A percentile compares a stretch with the other conserved stretches of the same genome.
Evolutionary conservation across 306 rosid species (phyloP).

Genomic region (Sphenostylis stenocarpa): DNA sequence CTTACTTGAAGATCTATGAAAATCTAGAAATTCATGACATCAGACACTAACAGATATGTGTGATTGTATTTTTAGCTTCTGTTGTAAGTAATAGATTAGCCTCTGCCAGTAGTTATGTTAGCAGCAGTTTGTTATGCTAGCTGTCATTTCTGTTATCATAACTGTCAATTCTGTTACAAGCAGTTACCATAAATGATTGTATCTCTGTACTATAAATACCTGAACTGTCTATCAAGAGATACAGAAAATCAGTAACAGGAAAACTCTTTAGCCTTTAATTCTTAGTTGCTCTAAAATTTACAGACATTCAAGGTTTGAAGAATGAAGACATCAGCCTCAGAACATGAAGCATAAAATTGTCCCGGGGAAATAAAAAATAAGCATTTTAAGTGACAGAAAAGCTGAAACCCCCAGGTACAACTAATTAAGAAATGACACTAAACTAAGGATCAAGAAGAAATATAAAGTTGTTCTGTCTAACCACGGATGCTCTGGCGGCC

Average conservation of each 20-base stretch:
- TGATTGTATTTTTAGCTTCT: too few species aligned
- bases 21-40: slow-evolving; percentile 10
- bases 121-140: background rate
- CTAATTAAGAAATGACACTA: slow-evolving; percentile 9
- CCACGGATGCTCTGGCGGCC: slow-evolving; percentile 57
- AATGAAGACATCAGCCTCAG: slow-evolving; percentile 19
- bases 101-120: background rate
- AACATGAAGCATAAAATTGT: slow-evolving; percentile 25
- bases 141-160: background rate
- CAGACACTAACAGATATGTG: too few species aligned
- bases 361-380: slow-evolving; percentile 3
- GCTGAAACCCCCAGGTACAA: background rate
- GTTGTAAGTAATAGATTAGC: too few species aligned
- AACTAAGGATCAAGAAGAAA: slow-evolving; percentile 26
- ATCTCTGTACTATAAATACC: background rate
- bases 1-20: slow-evolving; percentile 6
- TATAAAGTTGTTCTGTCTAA: slow-evolving; percentile 40
- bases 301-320: slow-evolving; percentile 9
- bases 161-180: background rate
- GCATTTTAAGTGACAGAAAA: slow-evolving; percentile 15
- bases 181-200: background rate
- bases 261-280: background rate
- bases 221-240: background rate
- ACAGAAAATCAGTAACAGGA: background rate
- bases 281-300: background rate